Base-by-base conservation (phyloP, 1,284 basidiomycete genomes). In the Trametes polyzona region DNA sequence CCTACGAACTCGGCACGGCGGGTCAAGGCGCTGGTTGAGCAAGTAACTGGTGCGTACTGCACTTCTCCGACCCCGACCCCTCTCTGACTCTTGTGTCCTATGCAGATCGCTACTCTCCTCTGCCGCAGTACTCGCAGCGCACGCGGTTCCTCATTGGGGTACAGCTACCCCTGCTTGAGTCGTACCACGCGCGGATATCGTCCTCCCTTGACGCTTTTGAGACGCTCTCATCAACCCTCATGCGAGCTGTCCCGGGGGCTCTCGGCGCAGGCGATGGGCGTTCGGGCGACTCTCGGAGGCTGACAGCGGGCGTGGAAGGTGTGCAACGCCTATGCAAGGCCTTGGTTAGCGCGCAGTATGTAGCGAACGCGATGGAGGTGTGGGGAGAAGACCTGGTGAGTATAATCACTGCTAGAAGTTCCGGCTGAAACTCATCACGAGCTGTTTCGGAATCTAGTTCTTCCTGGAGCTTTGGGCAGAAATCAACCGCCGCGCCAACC, bases 171-270 rank as follows among this genome's bases (percentile, higher is more conserved):
- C 73, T 98, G 3, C 76, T 98, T 7, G 83, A 90, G 51, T 76
- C 82, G 1, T 98, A 97, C 70, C 82, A 87, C 55, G 74, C 79
- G 8, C 87, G 95, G 14, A 87, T 99, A 68, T 81, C 85, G 0
- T 84, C 90, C 4, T 93, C 93, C 3, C 76, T 98, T 10, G 95
- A 98, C 65, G 95, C 95, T 0, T 98, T 98, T 66, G 96, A 98
- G 72, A 90, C 88, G 0, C 77, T 97, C 4, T 93, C 93, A 1
- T 93, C 90, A 17, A 85, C 89, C 0, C 87, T 99, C 64, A 84
- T 95, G 27, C 88, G 95, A 4, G 91, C 90, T 3, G 94, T 98
- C 7, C 95, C 96, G 0, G 96, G 96, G 4, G 93, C 92, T 4
- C 79, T 96, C 30, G 76, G 81, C 43, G 78, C 86, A 43, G 75